Percentiles rank a stretch among this genome's conserved stretches.
Evolutionary conservation across 495 filamentous ascomycete genomes (phyloP).

Genomic region (Bacidia rubella): DNA sequence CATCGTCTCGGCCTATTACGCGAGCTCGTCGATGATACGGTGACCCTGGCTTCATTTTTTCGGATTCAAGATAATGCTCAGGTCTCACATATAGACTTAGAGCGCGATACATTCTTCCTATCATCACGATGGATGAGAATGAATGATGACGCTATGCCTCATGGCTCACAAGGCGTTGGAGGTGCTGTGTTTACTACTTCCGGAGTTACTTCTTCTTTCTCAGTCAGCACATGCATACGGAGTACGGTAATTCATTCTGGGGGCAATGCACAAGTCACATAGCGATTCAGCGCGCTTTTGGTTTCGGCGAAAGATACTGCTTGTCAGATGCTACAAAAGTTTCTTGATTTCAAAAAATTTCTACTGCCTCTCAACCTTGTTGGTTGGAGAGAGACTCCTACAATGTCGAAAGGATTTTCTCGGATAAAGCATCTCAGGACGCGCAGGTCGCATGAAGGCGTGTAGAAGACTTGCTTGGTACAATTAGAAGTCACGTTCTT

Average conservation of each 20-base stretch:
- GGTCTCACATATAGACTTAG: not conserved
- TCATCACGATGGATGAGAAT: not conserved
- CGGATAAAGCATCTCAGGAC: not conserved
- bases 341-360: not conserved
- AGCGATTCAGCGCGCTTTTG: constrained; percentile 5
- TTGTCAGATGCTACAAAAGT: constrained; percentile 4
- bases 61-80: not conserved
- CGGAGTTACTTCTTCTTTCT: no score
- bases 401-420: not conserved
- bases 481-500: not conserved
- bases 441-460: not conserved
- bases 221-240: no score
- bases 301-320: not conserved
- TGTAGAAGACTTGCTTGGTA: not conserved
- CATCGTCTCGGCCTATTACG: not conserved
- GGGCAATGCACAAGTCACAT: not conserved
- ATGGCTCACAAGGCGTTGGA: constrained; percentile 6
- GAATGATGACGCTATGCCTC: constrained; percentile 2
- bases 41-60: not conserved
- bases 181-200: no score
- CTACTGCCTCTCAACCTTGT: not conserved
- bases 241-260: constrained; percentile 6
- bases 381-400: not conserved
- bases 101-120: not conserved
- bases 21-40: not conserved